Conservation (phyloP, 1,139 yeast species). For the Hanseniaspora gamundiae region DNA sequence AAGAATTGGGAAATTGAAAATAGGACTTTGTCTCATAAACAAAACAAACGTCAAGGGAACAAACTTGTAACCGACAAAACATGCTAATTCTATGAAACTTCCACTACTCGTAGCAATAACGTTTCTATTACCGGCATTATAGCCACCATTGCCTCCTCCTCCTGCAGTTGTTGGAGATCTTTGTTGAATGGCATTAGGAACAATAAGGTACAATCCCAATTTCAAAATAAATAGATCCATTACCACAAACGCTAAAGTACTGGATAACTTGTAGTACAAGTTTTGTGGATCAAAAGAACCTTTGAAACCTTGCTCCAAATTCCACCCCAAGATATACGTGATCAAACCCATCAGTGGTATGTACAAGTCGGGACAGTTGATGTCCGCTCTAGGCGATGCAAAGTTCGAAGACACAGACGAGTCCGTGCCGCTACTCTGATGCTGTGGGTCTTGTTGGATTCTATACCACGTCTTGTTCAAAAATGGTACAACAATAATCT, state of each 20-base stretch:
- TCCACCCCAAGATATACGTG: constrained; percentile 78
- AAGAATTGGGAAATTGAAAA: constrained; percentile 22
- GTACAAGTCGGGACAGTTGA: constrained; percentile 93
- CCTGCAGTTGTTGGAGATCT: background rate
- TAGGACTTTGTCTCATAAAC: constrained; percentile 31
- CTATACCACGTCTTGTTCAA: constrained; percentile 70
- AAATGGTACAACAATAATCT: constrained; percentile 76
- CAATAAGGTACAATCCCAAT: constrained; percentile 48
- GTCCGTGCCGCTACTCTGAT: background rate
- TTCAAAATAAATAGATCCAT: constrained; percentile 55
- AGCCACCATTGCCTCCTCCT: background rate
- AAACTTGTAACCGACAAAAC: constrained; percentile 91
- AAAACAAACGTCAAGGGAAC: constrained; percentile 58
- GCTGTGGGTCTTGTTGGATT: constrained; percentile 30
- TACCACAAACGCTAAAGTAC: constrained; percentile 72
- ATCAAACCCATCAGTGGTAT: constrained; percentile 89
- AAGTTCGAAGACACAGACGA: constrained; percentile 18
- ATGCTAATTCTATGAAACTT: constrained; percentile 55
- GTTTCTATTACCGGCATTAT: constrained; percentile 18
- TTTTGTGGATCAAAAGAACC: constrained; percentile 92
- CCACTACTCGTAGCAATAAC: constrained; percentile 16
- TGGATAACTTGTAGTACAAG: constrained; percentile 82
- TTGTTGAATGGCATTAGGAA: constrained; percentile 7
- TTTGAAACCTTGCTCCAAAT: constrained; percentile 72
- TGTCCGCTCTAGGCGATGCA: constrained; percentile 36